Percentiles rank a stretch among this genome's conserved stretches.
Conservation (phyloP, 345 rosid genomes). For the Noccaea caerulescens region DNA sequence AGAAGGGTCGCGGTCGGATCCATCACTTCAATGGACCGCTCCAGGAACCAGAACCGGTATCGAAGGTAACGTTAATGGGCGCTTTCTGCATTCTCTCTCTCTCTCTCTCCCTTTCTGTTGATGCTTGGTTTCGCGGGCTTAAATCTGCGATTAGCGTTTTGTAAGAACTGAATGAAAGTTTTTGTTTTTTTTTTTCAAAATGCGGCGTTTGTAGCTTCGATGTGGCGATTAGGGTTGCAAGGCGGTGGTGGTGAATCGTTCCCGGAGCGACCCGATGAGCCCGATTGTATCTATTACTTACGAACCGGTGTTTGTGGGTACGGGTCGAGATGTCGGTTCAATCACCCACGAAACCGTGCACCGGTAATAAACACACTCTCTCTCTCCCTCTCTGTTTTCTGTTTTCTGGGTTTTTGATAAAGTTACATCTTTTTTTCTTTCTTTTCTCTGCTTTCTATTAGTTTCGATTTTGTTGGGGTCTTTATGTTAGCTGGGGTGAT, state of each 20-base stretch:
- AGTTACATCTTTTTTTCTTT: slow-evolving; percentile 40
- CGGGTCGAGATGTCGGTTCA: slow-evolving; percentile 89
- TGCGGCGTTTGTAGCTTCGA: slow-evolving; percentile 61
- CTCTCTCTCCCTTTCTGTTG: neutral
- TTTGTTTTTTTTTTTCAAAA: slow-evolving; percentile 25
- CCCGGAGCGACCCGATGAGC: slow-evolving; percentile 79
- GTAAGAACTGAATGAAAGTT: slow-evolving; percentile 21
- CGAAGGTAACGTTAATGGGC: slow-evolving; percentile 54
- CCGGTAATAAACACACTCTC: slow-evolving; percentile 52
- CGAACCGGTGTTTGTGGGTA: slow-evolving; percentile 83
- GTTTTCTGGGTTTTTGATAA: slow-evolving; percentile 40
- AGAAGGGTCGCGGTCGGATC: slow-evolving; percentile 67
- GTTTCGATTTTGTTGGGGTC: slow-evolving; percentile 11
- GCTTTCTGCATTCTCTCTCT: slow-evolving; percentile 38
- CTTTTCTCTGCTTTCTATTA: slow-evolving; percentile 25
- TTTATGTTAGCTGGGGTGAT: neutral
- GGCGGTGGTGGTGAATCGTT: slow-evolving; percentile 54
- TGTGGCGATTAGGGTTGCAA: slow-evolving; percentile 68
- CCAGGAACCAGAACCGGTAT: slow-evolving; percentile 63
- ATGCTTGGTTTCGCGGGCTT: slow-evolving; percentile 15
- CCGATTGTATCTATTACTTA: slow-evolving; percentile 81
- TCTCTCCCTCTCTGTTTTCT: slow-evolving; percentile 23
- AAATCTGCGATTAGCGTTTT: slow-evolving; percentile 35
- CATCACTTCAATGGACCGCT: slow-evolving; percentile 69
- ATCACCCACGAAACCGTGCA: slow-evolving; percentile 84